phyloP scores from a whole-genome alignment of 805 yeast genomes.

The Aciculoconidium aculeatum region DNA sequence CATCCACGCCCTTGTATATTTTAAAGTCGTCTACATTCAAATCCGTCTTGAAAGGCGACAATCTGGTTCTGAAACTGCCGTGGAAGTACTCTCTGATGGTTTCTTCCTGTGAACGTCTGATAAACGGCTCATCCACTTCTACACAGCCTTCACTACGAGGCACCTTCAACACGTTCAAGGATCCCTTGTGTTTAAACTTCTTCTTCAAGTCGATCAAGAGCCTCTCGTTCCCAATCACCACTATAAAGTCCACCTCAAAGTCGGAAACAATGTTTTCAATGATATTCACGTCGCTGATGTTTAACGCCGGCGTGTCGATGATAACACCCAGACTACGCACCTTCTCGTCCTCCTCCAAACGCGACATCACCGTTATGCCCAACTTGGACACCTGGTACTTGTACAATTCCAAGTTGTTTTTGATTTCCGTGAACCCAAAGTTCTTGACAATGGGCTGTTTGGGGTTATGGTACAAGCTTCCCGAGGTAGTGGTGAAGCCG shows the following conservation, averaged over 20 bases:
- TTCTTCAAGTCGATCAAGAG: slow-evolving; percentile 57
- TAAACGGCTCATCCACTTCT: slow-evolving; percentile 62
- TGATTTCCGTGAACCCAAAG: slow-evolving; percentile 62
- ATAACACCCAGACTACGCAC: slow-evolving; percentile 51
- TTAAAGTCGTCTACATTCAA: slow-evolving; percentile 56
- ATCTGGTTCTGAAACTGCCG: slow-evolving; percentile 58
- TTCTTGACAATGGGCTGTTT: slow-evolving; percentile 84
- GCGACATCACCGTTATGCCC: slow-evolving; percentile 40
- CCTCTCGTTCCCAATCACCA: slow-evolving; percentile 75
- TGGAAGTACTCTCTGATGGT: slow-evolving; percentile 85
- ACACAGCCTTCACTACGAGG: slow-evolving; percentile 74
- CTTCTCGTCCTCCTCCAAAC: slow-evolving; percentile 46
- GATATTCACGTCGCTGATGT: slow-evolving; percentile 43
- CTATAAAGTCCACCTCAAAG: slow-evolving; percentile 54
- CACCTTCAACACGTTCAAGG: slow-evolving; percentile 46
- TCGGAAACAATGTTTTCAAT: slow-evolving; percentile 54
- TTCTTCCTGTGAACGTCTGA: slow-evolving; percentile 67
- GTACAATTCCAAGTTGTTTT: slow-evolving; percentile 54
- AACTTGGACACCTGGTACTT: slow-evolving; percentile 43
- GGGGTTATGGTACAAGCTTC: slow-evolving; percentile 72
- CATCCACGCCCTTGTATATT: slow-evolving; percentile 54
- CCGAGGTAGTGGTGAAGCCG: slow-evolving; percentile 64
- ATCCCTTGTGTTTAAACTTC: slow-evolving; percentile 33
- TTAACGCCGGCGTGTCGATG: slow-evolving; percentile 69
- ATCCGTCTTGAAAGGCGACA: slow-evolving; percentile 84